Conservation (phyloP, 208 protist species). For the Tetramitus jugosus region DNA sequence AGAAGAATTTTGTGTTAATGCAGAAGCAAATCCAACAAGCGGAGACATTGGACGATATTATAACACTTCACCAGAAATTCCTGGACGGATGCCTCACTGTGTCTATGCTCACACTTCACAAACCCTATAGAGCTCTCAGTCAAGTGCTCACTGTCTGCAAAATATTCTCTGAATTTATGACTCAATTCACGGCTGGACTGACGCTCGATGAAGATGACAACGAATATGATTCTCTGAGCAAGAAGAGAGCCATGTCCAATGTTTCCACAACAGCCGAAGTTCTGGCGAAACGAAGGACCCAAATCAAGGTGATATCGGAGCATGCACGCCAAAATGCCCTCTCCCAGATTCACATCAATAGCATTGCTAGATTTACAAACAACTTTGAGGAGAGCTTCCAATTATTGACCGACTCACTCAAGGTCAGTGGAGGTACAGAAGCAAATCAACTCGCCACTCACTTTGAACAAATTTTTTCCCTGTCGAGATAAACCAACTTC, state of each 20-base stretch:
- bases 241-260: neutral
- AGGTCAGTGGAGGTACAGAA: too few species aligned
- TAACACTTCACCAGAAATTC: conserved; percentile 38
- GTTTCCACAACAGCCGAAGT: neutral
- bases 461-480: too few species aligned
- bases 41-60: conserved; percentile 38
- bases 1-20: neutral
- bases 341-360: too few species aligned
- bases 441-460: too few species aligned
- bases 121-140: neutral
- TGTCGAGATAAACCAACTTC: too few species aligned
- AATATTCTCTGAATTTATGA: conserved; percentile 1
- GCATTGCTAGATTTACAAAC: too few species aligned
- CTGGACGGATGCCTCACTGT: conserved; percentile 35
- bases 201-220: neutral
- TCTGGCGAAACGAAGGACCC: neutral
- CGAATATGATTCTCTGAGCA: neutral
- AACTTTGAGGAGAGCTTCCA: too few species aligned
- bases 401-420: too few species aligned
- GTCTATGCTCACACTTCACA: conserved; percentile 34
- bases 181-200: neutral
- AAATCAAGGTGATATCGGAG: neutral
- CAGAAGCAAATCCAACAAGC: neutral
- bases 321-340: neutral
- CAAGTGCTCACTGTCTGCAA: neutral